Evolutionary conservation across 108 stramenopile species (phyloP), one percentile per base, ranked within the genome.

Genomic region (Skeletonema costatum): DNA sequence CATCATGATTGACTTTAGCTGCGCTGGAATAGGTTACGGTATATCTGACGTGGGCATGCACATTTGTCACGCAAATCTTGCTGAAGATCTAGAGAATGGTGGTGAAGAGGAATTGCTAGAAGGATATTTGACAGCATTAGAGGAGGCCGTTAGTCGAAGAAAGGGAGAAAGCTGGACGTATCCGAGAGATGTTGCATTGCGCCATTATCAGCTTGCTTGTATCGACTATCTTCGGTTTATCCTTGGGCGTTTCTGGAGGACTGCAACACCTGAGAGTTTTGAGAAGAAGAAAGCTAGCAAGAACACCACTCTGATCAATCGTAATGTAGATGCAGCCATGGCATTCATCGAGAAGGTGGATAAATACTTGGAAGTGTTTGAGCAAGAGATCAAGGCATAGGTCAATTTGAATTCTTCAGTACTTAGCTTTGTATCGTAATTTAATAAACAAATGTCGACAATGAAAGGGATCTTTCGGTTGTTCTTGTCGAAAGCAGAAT

Each of bases 1-100:
- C n/a, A 53, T 89, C 13, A 68, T 94, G 78, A 88, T 94, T 11
- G 93, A 94, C 79, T 94, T 92, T 76, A 84, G 90, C 86, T 80
- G 91, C 86, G 42, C 64, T 85, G 73, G 93, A 86, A 58, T 82
- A 82, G 82, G 91, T 80, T 76, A 85, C 84, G 64, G 90, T 76
- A 32, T 85, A 90, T 32, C 86, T 84, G 78, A 94, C 85, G 46
- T 78, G 81, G 65, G 73, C 69, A 67, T 77, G 93, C 68, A 83
- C 72, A 65, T 94, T 33, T 82, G 84, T 48, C 93, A 94, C 63
- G 90, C 88, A 10, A 65, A 90, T n/a, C 65, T 53, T 25, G 81
- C 93, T 8, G 21, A 70, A 11, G 65, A 88, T 41, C 76, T 89
- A 51, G 88, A 70, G 6, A 68, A 89, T 53, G 86, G 89, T 2